phyloP scores from a whole-genome alignment of 2,329 filamentous ascomycete genomes.

The Fusarium kyushuense region DNA sequence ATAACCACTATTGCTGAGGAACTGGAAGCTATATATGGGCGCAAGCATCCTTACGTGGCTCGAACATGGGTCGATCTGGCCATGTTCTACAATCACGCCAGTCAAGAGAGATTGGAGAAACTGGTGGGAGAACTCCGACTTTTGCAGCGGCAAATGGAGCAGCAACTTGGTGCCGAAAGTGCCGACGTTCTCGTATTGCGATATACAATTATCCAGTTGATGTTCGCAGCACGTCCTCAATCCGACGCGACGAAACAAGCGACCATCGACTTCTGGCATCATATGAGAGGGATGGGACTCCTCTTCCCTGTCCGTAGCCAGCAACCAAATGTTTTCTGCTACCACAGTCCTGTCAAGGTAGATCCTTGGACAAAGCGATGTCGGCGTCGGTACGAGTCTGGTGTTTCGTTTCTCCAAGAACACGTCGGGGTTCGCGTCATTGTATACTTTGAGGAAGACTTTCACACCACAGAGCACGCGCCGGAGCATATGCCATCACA shows the following conservation, averaged over 20 bases:
- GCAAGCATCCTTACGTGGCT: slow-evolving; percentile 58
- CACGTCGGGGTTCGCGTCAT: slow-evolving; percentile 55
- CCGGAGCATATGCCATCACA: slow-evolving; percentile 47
- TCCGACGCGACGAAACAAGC: slow-evolving; percentile 53
- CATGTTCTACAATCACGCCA: slow-evolving; percentile 55
- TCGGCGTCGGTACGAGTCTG: slow-evolving; percentile 56
- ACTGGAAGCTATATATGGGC: slow-evolving; percentile 59
- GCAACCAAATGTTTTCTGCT: slow-evolving; percentile 57
- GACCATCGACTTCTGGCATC: slow-evolving; percentile 55
- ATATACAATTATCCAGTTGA: slow-evolving; percentile 57
- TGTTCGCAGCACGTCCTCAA: slow-evolving; percentile 53
- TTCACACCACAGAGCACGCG: slow-evolving; percentile 56
- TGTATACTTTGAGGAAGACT: slow-evolving; percentile 60
- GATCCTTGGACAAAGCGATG: slow-evolving; percentile 60
- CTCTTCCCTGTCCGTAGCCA: slow-evolving; percentile 54
- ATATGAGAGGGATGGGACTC: slow-evolving; percentile 52
- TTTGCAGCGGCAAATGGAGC: slow-evolving; percentile 54
- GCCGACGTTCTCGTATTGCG: slow-evolving; percentile 55
- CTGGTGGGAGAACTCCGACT: slow-evolving; percentile 55
- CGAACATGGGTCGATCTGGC: slow-evolving; percentile 58
- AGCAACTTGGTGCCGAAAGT: slow-evolving; percentile 50
- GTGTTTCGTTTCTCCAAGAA: slow-evolving; percentile 54
- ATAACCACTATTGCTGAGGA: slow-evolving; percentile 59
- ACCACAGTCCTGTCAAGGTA: slow-evolving; percentile 59
- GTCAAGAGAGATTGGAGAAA: slow-evolving; percentile 54